Base-by-base conservation (phyloP, 1,284 basidiomycete species). In the Phellopilus nigrolimitatus region DNA sequence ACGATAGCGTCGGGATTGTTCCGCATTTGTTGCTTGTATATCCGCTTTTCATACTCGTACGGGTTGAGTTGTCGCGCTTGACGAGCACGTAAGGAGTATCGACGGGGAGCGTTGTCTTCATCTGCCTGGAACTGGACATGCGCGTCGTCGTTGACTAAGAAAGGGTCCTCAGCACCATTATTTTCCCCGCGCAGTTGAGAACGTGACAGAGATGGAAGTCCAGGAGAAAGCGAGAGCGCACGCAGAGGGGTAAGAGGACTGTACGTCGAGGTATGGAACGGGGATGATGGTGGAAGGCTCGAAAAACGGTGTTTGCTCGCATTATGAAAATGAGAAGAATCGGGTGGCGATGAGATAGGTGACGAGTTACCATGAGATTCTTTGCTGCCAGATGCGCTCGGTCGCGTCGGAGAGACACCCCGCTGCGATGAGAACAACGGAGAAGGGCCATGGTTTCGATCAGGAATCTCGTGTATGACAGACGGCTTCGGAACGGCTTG, bases 1-100 rank as follows among this genome's bases (percentile, higher is more conserved):
- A 84, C 69, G 36, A 84, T 76, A 3, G 81, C 81, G 22, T 84
- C 82, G 4, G 80, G 81, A 54, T 72, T 72, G 3, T 62, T 54
- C 30, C 66, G 67, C 48, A 84, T 60, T 30, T 72, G 68, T 12
- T 63, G 61, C 46, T 74, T 71, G 61, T 84, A 84, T 39, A 65
- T 39, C 12, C 68, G 47, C 42, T 72, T 67, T 48, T 84, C 81
- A 27, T 71, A 69, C 4, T 69, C 68, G 55, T 79, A 84, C 3
- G 82, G 82, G 31, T 72, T 72, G 21, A 78, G 54, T 57, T 84
- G 82, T 39, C 72, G 67, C 30, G 71, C 63, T 38, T 73, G 65
- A 34, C 82, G 73, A 44, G 59, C 61, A 27, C 81, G 77, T 41
- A 82, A 63, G 1, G 74, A 65, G 60, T 82, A 82, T 30, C 78